Conservation (phyloP, 441 rosid genomes). For the Hura crepitans region DNA sequence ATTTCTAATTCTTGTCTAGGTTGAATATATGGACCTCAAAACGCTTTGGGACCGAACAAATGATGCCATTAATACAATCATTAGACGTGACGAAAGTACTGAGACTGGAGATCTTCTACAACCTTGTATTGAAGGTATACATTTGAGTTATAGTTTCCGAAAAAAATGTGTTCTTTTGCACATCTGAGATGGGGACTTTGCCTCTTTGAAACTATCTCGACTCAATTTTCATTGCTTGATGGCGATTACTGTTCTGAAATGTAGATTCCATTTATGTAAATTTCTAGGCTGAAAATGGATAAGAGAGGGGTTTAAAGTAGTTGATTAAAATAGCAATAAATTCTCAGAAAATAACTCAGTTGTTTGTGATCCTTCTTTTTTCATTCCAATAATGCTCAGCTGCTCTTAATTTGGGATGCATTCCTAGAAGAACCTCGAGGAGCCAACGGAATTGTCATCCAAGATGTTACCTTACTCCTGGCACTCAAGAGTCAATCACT, state of each 20-base stretch:
- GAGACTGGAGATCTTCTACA: slow-evolving; percentile 89
- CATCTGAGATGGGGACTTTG: not conserved
- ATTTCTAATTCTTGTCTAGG: slow-evolving; percentile 42
- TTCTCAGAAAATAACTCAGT: not conserved
- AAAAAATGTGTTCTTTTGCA: slow-evolving; percentile 3
- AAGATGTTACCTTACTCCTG: slow-evolving; percentile 66
- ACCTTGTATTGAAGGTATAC: slow-evolving; percentile 95
- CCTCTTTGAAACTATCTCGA: not conserved
- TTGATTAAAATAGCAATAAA: slow-evolving; percentile 4
- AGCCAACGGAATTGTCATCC: slow-evolving; percentile 78
- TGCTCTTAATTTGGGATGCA: slow-evolving; percentile 91
- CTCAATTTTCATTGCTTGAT: slow-evolving; percentile 6
- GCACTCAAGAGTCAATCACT: slow-evolving; percentile 37
- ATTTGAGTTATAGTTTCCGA: not conserved
- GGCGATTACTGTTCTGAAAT: not conserved
- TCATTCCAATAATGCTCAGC: slow-evolving; percentile 45
- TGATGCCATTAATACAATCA: slow-evolving; percentile 86
- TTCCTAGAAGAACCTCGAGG: slow-evolving; percentile 84
- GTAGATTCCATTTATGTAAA: not conserved
- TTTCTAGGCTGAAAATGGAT: not conserved
- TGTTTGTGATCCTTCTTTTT: slow-evolving; percentile 15
- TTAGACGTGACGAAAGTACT: slow-evolving; percentile 69
- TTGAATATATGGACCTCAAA: slow-evolving; percentile 68
- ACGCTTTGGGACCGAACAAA: slow-evolving; percentile 82
- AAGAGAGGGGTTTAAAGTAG: not conserved